A percentile compares a stretch with the other conserved stretches of the same genome.
Conservation (phyloP, 176 grass and related monocot species). For the Rhynchospora tenuis region DNA sequence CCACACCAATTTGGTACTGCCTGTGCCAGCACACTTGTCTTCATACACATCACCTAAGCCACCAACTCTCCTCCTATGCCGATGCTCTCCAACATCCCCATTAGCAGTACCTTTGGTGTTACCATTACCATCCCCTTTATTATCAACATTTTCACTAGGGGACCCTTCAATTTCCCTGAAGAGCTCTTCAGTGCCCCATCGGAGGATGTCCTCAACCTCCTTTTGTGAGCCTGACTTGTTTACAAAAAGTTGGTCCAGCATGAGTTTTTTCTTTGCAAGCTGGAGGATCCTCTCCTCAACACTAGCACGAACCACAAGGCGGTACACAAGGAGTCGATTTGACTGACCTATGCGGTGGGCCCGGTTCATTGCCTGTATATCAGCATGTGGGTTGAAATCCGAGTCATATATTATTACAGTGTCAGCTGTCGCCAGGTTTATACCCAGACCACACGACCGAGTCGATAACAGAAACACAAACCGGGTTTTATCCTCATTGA, state of each 20-base stretch:
- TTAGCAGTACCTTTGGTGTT: conserved; percentile 48
- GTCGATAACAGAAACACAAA: conserved; percentile 99
- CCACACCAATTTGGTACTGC: conserved; percentile 75
- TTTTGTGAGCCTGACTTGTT: conserved; percentile 97
- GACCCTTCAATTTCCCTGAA: conserved; percentile 50
- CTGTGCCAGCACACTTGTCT: conserved; percentile 69
- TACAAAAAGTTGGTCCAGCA: conserved; percentile 98
- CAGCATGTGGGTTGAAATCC: conserved; percentile 99
- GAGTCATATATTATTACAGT: conserved; percentile 99
- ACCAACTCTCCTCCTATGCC: conserved; percentile 75
- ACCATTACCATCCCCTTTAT: conserved; percentile 49
- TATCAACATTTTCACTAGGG: conserved; percentile 50
- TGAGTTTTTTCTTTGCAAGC: conserved; percentile 98
- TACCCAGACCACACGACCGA: conserved; percentile 93
- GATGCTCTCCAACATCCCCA: conserved; percentile 55
- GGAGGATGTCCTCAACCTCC: conserved; percentile 98
- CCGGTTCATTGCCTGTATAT: conserved; percentile 99
- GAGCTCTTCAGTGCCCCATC: conserved; percentile 98
- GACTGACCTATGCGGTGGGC: conserved; percentile 99
- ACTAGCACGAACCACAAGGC: conserved; percentile 94
- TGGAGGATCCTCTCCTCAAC: conserved; percentile 99
- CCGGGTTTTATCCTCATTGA: conserved; percentile 93
- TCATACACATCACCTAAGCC: conserved; percentile 96
- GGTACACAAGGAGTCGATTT: conserved; percentile 92
- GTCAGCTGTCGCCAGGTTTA: conserved; percentile 98